A percentile compares a stretch with the other conserved stretches of the same genome.
Conservation (phyloP, 768 basidiomycete genomes). For the Boletus pseudo-olivaceus region DNA sequence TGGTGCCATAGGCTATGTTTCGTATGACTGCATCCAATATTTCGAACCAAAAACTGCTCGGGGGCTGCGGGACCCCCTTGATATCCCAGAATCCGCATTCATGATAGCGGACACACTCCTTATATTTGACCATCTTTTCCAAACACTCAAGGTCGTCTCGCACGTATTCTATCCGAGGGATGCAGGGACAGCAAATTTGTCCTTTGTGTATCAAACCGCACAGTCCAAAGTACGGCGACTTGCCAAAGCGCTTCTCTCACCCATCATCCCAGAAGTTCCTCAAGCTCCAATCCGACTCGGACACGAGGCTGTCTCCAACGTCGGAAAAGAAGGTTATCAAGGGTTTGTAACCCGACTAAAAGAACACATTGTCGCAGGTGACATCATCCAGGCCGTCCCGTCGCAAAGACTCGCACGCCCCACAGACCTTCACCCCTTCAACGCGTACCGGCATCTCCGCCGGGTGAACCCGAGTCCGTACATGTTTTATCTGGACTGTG, state of each 20-base stretch:
- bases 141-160: constrained; percentile 91
- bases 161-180: constrained; percentile 86
- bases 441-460: constrained; percentile 90
- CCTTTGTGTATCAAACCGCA: constrained; percentile 86
- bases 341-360: constrained; percentile 87
- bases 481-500: constrained; percentile 97
- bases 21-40: constrained; percentile 94
- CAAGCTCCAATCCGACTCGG: constrained; percentile 67
- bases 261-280: constrained; percentile 56
- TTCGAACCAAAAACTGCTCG: constrained; percentile 93
- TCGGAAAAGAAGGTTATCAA: constrained; percentile 92
- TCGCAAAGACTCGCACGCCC: constrained; percentile 86
- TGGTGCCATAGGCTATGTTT: constrained; percentile 95
- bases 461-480: constrained; percentile 97
- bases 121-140: constrained; percentile 96
- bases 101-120: constrained; percentile 96
- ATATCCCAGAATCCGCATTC: constrained; percentile 94
- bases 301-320: constrained; percentile 74
- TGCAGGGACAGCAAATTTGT: constrained; percentile 61
- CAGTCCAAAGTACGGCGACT: constrained; percentile 77
- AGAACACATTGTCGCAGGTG: constrained; percentile 91
- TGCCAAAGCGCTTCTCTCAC: constrained; percentile 61
- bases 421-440: constrained; percentile 92
- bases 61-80: constrained; percentile 68
- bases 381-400: constrained; percentile 99